Conservation (phyloP, 352 stramenopile genomes). For the Synura sp. region DNA sequence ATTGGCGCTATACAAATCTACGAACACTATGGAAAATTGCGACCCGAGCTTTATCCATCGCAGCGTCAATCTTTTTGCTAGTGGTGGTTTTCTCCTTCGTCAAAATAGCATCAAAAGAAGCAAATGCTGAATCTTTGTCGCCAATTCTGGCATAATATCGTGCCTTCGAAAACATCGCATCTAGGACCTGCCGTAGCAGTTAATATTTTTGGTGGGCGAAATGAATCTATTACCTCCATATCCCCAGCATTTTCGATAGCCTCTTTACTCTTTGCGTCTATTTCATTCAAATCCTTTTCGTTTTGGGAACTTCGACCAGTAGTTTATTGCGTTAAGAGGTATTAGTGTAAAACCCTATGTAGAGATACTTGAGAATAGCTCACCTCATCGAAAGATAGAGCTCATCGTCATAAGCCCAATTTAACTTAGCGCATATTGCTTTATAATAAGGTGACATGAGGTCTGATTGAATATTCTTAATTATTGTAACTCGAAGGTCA, state of each 20-base stretch:
- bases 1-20: slow-evolving; percentile 43
- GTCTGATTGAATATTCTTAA: too few relatives aligned
- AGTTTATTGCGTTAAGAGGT: too few relatives aligned
- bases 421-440: too few relatives aligned
- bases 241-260: slow-evolving; percentile 93
- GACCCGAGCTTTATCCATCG: slow-evolving; percentile 76
- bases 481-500: too few relatives aligned
- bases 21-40: slow-evolving; percentile 61
- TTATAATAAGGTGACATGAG: too few relatives aligned
- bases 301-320: slow-evolving; percentile 37
- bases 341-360: too few relatives aligned
- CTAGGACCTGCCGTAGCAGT: slow-evolving; percentile 81
- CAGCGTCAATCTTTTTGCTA: slow-evolving; percentile 95
- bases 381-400: too few relatives aligned
- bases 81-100: slow-evolving; percentile 57
- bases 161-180: slow-evolving; percentile 84
- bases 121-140: slow-evolving; percentile 78
- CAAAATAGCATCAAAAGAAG: slow-evolving; percentile 74
- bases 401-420: too few relatives aligned
- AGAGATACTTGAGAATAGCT: too few relatives aligned
- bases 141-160: slow-evolving; percentile 86
- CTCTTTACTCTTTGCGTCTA: slow-evolving; percentile 78
- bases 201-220: neutral
- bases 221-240: slow-evolving; percentile 79
- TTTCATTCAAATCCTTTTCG: slow-evolving; percentile 55